These are phyloP conservation scores for Lecanosticta acicola DNA, from an alignment of 2,329 filamentous ascomycete species.

Conservation along the genomic window DNA sequence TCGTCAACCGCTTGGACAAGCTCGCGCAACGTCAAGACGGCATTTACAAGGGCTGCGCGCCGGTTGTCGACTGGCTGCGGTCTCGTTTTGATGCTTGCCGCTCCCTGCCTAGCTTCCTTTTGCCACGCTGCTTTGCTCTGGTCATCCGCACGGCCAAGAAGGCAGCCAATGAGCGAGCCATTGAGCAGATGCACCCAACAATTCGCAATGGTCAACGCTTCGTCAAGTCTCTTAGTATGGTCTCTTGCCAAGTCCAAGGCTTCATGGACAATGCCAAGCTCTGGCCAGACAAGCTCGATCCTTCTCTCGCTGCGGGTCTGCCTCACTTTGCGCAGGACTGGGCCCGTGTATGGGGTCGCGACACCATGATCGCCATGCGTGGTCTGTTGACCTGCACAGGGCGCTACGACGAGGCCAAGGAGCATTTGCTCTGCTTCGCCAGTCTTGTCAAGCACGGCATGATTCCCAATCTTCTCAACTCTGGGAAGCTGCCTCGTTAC, in stretches of 20 bases:
- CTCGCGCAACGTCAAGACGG: conserved; percentile 54
- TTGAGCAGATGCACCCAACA: conserved; percentile 73
- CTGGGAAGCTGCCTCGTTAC: conserved; percentile 80
- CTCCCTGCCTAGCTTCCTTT: conserved; percentile 76
- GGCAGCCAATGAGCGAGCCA: conserved; percentile 70
- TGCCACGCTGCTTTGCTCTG: conserved; percentile 89
- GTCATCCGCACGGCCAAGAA: conserved; percentile 82
- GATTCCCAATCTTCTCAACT: conserved; percentile 90
- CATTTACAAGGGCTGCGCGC: conserved; percentile 55
- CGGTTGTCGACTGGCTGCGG: conserved; percentile 70
- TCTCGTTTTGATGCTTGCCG: conserved; percentile 82
- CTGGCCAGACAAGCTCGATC: conserved; percentile 77
- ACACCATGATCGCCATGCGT: conserved; percentile 92
- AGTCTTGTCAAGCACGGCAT: conserved; percentile 97
- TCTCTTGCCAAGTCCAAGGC: conserved; percentile 86
- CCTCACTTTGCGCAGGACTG: conserved; percentile 92
- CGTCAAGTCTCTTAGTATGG: conserved; percentile 79
- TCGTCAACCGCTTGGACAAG: conserved; percentile 67
- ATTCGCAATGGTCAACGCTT: conserved; percentile 81
- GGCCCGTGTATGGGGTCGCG: conserved; percentile 95
- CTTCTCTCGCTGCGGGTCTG: conserved; percentile 82
- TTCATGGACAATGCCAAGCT: conserved; percentile 84
- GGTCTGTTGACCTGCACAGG: conserved; percentile 89
- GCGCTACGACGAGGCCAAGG: conserved; percentile 78
- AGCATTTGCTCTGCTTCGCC: conserved; percentile 91